phyloP scores from a whole-genome alignment of 2,329 filamentous ascomycete species.

The Aureobasidium melanogenum region DNA sequence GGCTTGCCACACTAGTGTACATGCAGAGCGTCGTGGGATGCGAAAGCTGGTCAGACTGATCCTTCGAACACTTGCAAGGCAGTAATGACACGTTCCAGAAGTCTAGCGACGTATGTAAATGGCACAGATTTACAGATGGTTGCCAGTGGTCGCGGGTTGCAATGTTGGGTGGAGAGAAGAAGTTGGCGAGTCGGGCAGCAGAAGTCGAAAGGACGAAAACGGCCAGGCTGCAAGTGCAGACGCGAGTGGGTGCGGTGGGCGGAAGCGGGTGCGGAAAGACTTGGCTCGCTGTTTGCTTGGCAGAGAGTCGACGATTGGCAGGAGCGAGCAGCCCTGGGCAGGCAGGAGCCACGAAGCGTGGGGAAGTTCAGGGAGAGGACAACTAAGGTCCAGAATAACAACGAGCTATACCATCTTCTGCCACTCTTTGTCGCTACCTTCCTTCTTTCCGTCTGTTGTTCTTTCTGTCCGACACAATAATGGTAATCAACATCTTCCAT shows the following conservation, averaged over 20 bases:
- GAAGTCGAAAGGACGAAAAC: background rate
- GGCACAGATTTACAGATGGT: background rate
- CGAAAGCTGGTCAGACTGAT: background rate
- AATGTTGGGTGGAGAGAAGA: background rate
- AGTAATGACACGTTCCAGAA: background rate
- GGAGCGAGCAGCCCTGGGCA: too few relatives aligned
- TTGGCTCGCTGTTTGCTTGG: background rate
- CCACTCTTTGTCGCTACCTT: background rate
- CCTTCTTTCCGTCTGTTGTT: background rate
- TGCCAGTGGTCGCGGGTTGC: background rate
- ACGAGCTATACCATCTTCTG: background rate
- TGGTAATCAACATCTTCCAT: background rate
- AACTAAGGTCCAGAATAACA: conserved; percentile 1
- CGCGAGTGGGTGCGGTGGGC: background rate
- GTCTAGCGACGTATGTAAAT: background rate
- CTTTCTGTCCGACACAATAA: background rate
- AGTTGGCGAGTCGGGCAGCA: background rate
- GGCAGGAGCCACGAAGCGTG: conserved; percentile 2
- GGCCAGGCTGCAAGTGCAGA: background rate
- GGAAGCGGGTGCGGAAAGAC: background rate
- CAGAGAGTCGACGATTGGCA: background rate
- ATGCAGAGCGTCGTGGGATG: background rate
- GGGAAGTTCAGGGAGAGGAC: conserved; percentile 10
- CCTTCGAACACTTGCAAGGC: background rate
- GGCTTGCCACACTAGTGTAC: conserved; percentile 1